phyloP scores from a whole-genome alignment of 345 rosid species.

The Angophora floribunda region DNA sequence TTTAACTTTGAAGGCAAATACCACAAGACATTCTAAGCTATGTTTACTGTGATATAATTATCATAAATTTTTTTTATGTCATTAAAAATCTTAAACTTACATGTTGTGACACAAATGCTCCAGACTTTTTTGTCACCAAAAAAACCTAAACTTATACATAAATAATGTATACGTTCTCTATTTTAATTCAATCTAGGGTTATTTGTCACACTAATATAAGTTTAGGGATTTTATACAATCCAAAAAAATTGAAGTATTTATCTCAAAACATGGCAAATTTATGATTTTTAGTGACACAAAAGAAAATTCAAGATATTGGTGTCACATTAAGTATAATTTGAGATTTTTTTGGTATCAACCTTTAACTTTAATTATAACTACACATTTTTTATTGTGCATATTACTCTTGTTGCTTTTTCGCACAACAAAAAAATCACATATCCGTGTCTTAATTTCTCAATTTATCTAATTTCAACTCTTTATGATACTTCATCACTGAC shows the following conservation, averaged over 20 bases:
- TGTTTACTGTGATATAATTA: too few species aligned
- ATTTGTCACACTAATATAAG: neutral
- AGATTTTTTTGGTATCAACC: neutral
- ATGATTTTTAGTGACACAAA: too few species aligned
- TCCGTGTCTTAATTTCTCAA: neutral
- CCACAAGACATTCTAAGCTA: neutral
- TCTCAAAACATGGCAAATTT: too few species aligned
- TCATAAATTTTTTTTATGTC: too few species aligned
- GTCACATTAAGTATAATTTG: too few species aligned
- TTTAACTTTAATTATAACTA: neutral
- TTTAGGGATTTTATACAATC: too few species aligned
- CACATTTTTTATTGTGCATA: neutral
- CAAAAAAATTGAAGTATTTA: neutral
- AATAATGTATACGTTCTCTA: too few species aligned
- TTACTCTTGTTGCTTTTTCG: neutral
- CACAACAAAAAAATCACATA: neutral
- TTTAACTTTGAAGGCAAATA: neutral
- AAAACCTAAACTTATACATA: too few species aligned
- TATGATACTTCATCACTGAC: neutral
- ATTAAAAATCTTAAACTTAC: neutral
- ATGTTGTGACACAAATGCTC: neutral
- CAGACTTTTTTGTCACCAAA: rapidly evolving
- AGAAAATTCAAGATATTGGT: neutral
- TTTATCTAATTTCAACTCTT: neutral
- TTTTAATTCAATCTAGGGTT: rapidly evolving